These are phyloP conservation scores for Kazachstania psychrophila DNA, from an alignment of 805 yeast species.

Conservation along the genomic window DNA sequence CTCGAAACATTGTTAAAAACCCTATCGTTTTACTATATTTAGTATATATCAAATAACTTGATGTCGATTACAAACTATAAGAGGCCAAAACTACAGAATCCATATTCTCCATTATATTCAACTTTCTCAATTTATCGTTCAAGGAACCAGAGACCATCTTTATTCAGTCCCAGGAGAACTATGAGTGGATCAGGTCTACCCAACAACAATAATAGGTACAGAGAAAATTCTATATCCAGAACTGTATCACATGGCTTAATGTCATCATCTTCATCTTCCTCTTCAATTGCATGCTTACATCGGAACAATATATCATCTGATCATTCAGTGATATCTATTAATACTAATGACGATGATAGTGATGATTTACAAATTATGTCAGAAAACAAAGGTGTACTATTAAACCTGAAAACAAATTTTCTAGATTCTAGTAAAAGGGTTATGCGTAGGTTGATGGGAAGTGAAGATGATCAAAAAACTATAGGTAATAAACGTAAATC, in stretches of 20 bases:
- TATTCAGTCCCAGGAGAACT: constrained; percentile 17
- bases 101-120: constrained; percentile 16
- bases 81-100: constrained; percentile 10
- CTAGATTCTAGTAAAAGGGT: constrained; percentile 1
- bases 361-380: background rate
- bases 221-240: background rate
- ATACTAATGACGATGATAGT: background rate
- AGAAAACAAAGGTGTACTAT: constrained; percentile 3
- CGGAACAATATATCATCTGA: background rate
- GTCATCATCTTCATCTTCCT: background rate
- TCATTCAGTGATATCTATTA: background rate
- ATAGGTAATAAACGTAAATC: background rate
- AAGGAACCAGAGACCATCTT: constrained; percentile 10
- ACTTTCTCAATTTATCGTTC: constrained; percentile 16
- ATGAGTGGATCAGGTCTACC: constrained; percentile 6
- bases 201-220: too few relatives aligned
- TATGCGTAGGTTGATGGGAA: background rate
- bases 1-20: too few relatives aligned
- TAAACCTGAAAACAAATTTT: background rate
- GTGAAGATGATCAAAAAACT: background rate
- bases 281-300: background rate
- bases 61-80: constrained; percentile 15
- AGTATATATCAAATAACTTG: too few relatives aligned
- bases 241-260: background rate
- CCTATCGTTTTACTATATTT: too few relatives aligned